Evolutionary conservation across 73 alveolate species (phyloP).

Genomic region (Paramecium octaurelia): DNA sequence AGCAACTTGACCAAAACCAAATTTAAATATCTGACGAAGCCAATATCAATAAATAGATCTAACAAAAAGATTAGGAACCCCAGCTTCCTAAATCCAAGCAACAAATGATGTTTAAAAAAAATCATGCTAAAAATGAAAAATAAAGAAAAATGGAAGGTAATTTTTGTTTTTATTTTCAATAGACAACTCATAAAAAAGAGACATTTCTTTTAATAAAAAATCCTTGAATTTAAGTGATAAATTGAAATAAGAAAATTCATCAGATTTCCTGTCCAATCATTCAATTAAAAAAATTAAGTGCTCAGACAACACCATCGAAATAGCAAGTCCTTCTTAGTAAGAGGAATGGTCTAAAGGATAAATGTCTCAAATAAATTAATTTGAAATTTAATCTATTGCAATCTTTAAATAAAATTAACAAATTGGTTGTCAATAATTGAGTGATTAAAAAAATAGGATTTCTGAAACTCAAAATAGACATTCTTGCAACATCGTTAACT

Average conservation of each 20-base stretch:
- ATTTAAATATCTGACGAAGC: background rate
- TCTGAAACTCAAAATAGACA: background rate
- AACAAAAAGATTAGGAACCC: background rate
- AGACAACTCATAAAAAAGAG: background rate
- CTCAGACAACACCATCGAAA: background rate
- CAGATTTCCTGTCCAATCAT: background rate
- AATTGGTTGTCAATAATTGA: background rate
- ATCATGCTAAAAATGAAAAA: background rate
- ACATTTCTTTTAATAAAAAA: background rate
- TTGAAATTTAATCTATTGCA: background rate
- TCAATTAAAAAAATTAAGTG: background rate
- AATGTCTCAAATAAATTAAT: background rate
- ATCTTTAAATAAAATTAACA: background rate
- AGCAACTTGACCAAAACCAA: background rate
- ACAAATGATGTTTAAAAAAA: background rate
- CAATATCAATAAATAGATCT: background rate
- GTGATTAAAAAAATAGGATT: background rate
- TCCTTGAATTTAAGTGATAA: background rate
- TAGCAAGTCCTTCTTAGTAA: background rate
- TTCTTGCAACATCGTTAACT: background rate
- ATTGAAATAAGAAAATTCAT: background rate
- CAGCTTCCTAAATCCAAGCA: background rate
- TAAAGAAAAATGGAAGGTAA: background rate
- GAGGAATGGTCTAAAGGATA: background rate
- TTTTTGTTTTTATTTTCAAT: background rate